Base-by-base conservation (phyloP, 306 rosid species). In the Ammopiptanthus mongolicus region DNA sequence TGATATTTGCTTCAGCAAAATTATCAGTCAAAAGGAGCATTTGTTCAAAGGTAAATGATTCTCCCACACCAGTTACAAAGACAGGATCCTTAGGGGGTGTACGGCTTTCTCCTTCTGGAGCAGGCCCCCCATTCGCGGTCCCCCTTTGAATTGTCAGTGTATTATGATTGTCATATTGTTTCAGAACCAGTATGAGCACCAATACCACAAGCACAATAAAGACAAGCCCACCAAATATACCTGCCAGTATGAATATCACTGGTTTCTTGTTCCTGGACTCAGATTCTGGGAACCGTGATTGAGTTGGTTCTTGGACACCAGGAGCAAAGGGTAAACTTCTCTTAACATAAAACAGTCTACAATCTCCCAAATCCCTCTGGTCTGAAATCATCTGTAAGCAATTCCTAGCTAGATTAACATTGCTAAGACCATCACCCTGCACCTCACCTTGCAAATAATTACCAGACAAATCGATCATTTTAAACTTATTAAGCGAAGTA, bases 171-270 rank as follows among this genome's bases (percentile, higher is more conserved):
- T 76, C 75, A 69, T 83, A 42, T 57, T 37, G 82, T 84, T 75
- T 88, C 36, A 74, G 75, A 53, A 92, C 74, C 78, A 87, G 31
- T 15, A 85, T 74, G 39, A 92, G 66, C 80, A 85, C 83, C 81
- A 84, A 55, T 31, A 74, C 84, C 81, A 89, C 77, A 79, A 90
- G 29, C 79, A 80, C 85, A 81, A 87, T 73, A 77, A 95, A 84
- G 65, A 83, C 91, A 70, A 95, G 17, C 57, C 97, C 99, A 66
- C 96, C 97, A 84, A 95, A 87, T 78, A 83, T 15, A 64, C 97
- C 97, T 18, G 61, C 96, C 85, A 92, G 39, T 68, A 90, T 81
- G 81, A 87, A 89, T 74, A 74, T 80, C 76, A 90, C 51, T 74
- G 80, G 72, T 59, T 77, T 92, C 66, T 53, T 83, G 47, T 77